Base-by-base conservation (phyloP, 208 protist genomes). In the Leishmania braziliensis region DNA sequence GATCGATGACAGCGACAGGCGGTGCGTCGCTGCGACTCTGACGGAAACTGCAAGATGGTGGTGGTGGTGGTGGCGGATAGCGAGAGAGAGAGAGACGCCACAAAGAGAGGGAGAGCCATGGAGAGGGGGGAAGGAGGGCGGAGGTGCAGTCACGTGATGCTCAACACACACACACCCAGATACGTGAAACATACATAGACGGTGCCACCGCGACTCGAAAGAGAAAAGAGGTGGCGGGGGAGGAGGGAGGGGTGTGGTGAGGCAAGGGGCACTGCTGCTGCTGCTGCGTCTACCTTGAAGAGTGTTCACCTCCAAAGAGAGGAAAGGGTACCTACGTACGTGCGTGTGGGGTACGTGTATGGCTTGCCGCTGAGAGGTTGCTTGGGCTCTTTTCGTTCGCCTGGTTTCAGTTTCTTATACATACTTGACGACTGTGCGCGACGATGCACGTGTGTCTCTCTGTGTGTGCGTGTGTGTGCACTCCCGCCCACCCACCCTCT, bases 401-500 rank as follows among this genome's bases (percentile, higher is more conserved):
- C 12, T n/a, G 33, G 8, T 48, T 48, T 71, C 29, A 26, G 66
- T 10, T 18, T 29, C 10, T 9, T n/a, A 39, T 56, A 75, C n/a
- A 75, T 75, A 16, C 9, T 73, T 10, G 46, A 75, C 48, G n/a
- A 16, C 46, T 75, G 70, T 58, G 48, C n/a, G n/a, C n/a, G n/a
- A 56, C 12, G 8, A 14, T 56, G n/a, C 6, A 23, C 29, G 29
- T 68, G 62, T 68, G 70, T 48, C 4, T 48, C n/a, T 72, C 6
- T 53, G 68, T 29, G 12, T 39, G 20, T 23, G 69, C 69, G 12
- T 36, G 16, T n/a, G 48, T 39, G 66, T 14, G 29, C 66, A 48
- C 66, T 23, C 66, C 26, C 39, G 29, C 39, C 12, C 39, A 39
- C 66, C 5, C 23, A 50, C 39, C 12, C 39, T 68, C 66, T 8